Evolutionary conservation across 1,284 basidiomycete species (phyloP).

Genomic region (Coniferiporia weirii): DNA sequence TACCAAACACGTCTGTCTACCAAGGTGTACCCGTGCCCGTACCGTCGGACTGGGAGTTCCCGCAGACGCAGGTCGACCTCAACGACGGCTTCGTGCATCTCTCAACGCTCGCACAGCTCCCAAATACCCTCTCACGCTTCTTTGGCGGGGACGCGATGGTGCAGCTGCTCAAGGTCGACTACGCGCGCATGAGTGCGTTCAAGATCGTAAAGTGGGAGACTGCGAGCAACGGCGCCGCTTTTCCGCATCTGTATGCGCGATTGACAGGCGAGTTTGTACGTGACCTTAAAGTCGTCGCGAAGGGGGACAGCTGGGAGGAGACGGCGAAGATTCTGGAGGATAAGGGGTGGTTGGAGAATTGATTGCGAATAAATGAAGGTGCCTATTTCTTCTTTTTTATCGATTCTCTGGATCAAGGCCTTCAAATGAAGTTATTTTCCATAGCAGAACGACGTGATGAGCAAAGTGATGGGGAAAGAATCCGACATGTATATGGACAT

Average conservation of each 20-base stretch:
- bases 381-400: too few species aligned
- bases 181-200: conserved; percentile 7
- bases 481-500: too few species aligned
- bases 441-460: too few species aligned
- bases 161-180: conserved; percentile 22
- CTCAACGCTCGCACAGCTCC: conserved; percentile 20
- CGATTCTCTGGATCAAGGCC: too few species aligned
- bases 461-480: too few species aligned
- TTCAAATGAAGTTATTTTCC: too few species aligned
- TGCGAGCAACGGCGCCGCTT: conserved; percentile 16
- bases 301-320: conserved; percentile 11
- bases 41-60: conserved; percentile 15
- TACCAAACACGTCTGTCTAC: conserved; percentile 16
- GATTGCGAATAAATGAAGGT: too few species aligned
- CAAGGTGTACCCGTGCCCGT: conserved; percentile 17
- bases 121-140: conserved; percentile 22
- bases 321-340: neutral
- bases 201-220: conserved; percentile 19
- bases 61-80: conserved; percentile 19
- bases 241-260: conserved; percentile 18
- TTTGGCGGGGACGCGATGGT: conserved; percentile 20
- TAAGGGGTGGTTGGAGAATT: conserved; percentile 11
- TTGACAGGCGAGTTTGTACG: conserved; percentile 16
- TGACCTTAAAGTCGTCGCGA: conserved; percentile 11
- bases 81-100: conserved; percentile 25